A percentile compares a stretch with the other conserved stretches of the same genome.
Conservation (phyloP, 2,329 filamentous ascomycete genomes). For the Zymoseptoria passerinii region DNA sequence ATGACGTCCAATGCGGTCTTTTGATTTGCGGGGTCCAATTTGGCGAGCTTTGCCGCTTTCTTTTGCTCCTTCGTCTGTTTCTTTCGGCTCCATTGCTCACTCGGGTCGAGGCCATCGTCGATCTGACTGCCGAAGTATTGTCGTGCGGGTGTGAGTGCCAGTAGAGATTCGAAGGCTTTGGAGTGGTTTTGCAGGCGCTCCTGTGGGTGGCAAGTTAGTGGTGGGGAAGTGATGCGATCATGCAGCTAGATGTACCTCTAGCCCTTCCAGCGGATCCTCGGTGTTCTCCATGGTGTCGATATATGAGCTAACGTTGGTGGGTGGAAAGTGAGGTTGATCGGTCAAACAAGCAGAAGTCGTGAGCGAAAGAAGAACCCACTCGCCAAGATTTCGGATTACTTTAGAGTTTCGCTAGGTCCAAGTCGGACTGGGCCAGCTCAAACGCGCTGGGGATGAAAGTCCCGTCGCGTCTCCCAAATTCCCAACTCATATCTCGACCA, state of each 20-base stretch:
- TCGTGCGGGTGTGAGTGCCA: conserved; percentile 83
- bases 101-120: conserved; percentile 61
- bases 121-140: conserved; percentile 59
- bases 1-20: conserved; percentile 90
- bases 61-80: conserved; percentile 93
- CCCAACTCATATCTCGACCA: not conserved
- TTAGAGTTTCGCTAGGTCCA: not conserved
- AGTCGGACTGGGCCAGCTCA: not conserved
- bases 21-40: conserved; percentile 82
- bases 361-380: not conserved
- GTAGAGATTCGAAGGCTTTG: conserved; percentile 74
- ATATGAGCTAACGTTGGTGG: not conserved
- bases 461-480: not conserved
- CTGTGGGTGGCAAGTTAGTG: conserved; percentile 27
- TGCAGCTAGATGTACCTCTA: conserved; percentile 7
- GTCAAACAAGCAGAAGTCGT: not conserved
- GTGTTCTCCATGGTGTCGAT: not conserved
- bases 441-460: not conserved
- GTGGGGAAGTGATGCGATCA: not conserved
- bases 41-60: conserved; percentile 71
- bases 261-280: conserved; percentile 17
- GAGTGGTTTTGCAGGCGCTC: conserved; percentile 50
- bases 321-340: not conserved
- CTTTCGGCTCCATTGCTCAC: conserved; percentile 85
- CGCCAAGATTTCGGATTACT: not conserved